These are phyloP conservation scores for Fusarium sp. DNA, from an alignment of 2,329 filamentous ascomycete species.

Conservation along the genomic window DNA sequence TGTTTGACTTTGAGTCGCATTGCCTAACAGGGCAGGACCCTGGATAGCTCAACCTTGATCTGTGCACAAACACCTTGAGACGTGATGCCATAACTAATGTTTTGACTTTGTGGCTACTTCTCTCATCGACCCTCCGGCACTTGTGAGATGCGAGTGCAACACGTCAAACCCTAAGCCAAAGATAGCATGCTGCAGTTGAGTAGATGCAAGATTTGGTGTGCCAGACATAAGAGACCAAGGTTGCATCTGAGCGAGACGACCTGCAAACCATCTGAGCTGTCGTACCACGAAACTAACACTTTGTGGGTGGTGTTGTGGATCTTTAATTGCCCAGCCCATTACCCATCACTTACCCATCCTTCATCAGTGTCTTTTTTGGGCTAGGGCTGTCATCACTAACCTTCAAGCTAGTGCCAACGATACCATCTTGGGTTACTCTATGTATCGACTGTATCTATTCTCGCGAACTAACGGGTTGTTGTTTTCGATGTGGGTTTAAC, in stretches of 20 bases:
- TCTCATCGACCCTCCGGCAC: slow-evolving; percentile 20
- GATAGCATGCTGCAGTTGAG: slow-evolving; percentile 7
- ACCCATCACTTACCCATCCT: slow-evolving; percentile 26
- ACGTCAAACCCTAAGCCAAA: slow-evolving; percentile 10
- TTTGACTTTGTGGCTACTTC: slow-evolving; percentile 37
- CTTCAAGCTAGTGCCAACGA: slow-evolving; percentile 29
- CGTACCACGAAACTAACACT: slow-evolving; percentile 31
- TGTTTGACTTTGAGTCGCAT: slow-evolving; percentile 16
- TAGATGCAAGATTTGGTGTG: slow-evolving; percentile 21
- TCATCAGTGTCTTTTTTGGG: slow-evolving; percentile 25
- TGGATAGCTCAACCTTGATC: slow-evolving; percentile 31
- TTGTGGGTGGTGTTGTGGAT: slow-evolving; percentile 25
- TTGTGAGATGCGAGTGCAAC: slow-evolving; percentile 8
- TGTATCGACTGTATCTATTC: slow-evolving; percentile 4
- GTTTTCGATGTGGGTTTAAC: slow-evolving; percentile 20
- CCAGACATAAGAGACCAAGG: slow-evolving; percentile 17
- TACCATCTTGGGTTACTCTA: slow-evolving; percentile 24
- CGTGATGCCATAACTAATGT: slow-evolving; percentile 3
- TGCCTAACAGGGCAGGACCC: slow-evolving; percentile 38
- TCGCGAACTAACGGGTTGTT: slow-evolving; percentile 25
- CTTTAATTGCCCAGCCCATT: slow-evolving; percentile 13
- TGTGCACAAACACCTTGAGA: slow-evolving; percentile 10
- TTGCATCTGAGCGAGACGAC: slow-evolving; percentile 9
- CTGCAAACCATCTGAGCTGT: slow-evolving; percentile 31
- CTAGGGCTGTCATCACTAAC: slow-evolving; percentile 38